These are phyloP conservation scores for Dujonia santamariae DNA, from an alignment of 1,139 yeast species.

Conservation along the genomic window DNA sequence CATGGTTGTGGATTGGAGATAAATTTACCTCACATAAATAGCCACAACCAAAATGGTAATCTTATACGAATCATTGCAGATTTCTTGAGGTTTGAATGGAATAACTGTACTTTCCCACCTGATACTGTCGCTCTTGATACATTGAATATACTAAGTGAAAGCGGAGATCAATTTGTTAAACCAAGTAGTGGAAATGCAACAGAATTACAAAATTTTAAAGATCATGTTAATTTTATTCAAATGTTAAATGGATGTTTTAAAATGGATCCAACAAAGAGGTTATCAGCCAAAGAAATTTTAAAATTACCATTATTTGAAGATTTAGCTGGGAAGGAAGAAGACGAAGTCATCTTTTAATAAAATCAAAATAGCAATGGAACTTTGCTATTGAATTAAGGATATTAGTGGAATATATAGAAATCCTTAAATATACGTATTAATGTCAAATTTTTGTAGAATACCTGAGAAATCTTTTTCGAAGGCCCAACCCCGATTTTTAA, in stretches of 20 bases:
- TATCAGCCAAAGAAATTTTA: constrained; percentile 55
- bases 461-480: too few relatives aligned
- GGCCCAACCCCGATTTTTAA: too few relatives aligned
- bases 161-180: constrained; percentile 24
- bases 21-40: constrained; percentile 25
- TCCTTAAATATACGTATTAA: too few relatives aligned
- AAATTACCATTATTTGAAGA: constrained; percentile 53
- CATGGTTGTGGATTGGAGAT: constrained; percentile 91
- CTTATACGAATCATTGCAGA: constrained; percentile 30
- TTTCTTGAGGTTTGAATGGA: constrained; percentile 30
- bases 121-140: constrained; percentile 42
- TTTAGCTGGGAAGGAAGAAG: constrained; percentile 29
- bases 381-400: too few relatives aligned
- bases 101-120: constrained; percentile 33
- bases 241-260: constrained; percentile 53
- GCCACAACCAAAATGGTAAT: constrained; percentile 23
- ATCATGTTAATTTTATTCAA: constrained; percentile 48
- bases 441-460: too few relatives aligned
- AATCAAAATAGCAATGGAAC: not conserved
- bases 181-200: constrained; percentile 16
- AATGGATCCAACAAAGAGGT: constrained; percentile 55
- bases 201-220: constrained; percentile 29
- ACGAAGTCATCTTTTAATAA: constrained; percentile 32
- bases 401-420: too few relatives aligned
- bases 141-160: constrained; percentile 24